A percentile compares a stretch with the other conserved stretches of the same genome.
Evolutionary conservation across 1,284 basidiomycete species (phyloP).

Genomic region (Puccinia horiana): DNA sequence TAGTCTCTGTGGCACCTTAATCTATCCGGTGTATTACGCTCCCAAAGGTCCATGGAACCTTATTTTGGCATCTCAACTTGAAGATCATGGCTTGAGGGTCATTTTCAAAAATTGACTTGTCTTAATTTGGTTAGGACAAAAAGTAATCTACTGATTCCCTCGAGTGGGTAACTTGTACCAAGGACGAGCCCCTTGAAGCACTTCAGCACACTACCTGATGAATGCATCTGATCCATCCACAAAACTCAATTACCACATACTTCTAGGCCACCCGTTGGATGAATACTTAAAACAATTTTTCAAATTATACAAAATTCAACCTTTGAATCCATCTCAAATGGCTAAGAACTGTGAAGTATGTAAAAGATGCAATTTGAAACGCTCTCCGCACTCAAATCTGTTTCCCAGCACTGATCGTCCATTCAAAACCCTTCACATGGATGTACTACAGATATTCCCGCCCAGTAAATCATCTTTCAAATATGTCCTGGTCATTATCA

Average conservation of each 20-base stretch:
- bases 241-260: neutral
- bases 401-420: neutral
- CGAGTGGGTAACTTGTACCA: neutral
- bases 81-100: neutral
- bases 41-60: neutral
- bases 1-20: neutral
- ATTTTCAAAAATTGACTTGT: neutral
- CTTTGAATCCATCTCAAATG: too few species aligned
- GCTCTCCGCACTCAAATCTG: neutral
- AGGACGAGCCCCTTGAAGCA: neutral
- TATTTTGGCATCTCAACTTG: neutral
- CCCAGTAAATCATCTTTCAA: neutral
- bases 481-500: neutral
- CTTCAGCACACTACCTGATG: neutral
- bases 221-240: neutral
- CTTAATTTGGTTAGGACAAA: neutral
- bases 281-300: neutral
- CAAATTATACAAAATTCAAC: neutral
- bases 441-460: neutral
- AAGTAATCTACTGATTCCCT: neutral
- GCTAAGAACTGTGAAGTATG: neutral
- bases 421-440: neutral
- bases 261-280: neutral
- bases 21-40: neutral
- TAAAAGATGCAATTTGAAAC: neutral